Conservation (phyloP, 805 yeast genomes). For the Alloascoidea hylecoeti region DNA sequence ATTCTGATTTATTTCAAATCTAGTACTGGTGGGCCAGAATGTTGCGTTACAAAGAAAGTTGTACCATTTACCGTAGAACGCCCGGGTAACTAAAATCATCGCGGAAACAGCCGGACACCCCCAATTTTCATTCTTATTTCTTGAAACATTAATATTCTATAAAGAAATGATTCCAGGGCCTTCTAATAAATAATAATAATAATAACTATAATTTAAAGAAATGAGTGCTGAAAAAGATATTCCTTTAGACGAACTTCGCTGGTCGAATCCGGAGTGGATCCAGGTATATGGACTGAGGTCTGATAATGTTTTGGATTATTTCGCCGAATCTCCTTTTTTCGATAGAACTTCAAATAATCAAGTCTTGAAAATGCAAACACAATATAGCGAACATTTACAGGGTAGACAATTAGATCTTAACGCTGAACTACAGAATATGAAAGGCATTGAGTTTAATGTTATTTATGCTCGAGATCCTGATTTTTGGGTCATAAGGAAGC, state of each 20-base stretch:
- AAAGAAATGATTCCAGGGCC: no score
- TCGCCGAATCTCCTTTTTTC: conserved; percentile 87
- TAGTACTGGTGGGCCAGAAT: no score
- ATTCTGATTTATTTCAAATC: no score
- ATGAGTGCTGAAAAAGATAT: no score
- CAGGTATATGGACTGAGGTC: conserved; percentile 78
- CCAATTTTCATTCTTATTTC: no score
- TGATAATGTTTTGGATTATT: conserved; percentile 85
- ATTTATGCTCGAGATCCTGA: conserved; percentile 75
- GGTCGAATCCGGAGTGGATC: conserved; percentile 98
- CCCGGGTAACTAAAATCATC: no score
- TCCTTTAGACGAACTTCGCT: conserved; percentile 82
- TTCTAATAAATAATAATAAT: no score
- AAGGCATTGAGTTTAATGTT: conserved; percentile 75
- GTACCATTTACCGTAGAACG: no score
- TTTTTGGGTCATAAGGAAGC: conserved; percentile 84
- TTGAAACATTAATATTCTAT: no score
- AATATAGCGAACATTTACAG: conserved; percentile 44
- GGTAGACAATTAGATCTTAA: conserved; percentile 23
- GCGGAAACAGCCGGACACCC: no score
- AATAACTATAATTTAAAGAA: no score
- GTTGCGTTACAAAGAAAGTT: no score
- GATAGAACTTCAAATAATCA: conserved; percentile 92
- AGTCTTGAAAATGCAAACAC: conserved; percentile 89
- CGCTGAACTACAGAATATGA: conserved; percentile 57